phyloP scores from a whole-genome alignment of 2,329 filamentous ascomycete species.

The Colletotrichum kahawae region DNA sequence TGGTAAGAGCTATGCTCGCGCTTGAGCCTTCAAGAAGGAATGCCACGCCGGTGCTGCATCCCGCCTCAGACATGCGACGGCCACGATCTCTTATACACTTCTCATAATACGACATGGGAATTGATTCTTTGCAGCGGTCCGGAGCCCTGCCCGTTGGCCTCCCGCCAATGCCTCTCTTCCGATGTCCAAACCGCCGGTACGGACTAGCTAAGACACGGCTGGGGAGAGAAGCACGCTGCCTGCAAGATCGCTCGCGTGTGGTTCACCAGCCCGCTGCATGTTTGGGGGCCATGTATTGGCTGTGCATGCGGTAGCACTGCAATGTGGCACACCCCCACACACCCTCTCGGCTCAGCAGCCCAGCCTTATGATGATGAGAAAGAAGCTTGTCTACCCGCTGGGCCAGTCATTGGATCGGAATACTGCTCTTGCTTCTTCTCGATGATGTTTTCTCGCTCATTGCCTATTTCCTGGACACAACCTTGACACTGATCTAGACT shows the following conservation, averaged over 20 bases:
- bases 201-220: background rate
- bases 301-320: background rate
- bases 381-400: background rate
- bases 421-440: background rate
- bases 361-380: background rate
- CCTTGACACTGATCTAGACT: background rate
- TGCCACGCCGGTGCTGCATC: background rate
- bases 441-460: background rate
- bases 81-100: background rate
- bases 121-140: background rate
- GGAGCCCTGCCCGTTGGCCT: background rate
- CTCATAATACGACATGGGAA: background rate
- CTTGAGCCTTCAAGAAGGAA: background rate
- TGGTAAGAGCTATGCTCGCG: background rate
- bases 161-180: background rate
- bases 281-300: constrained; percentile 1
- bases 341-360: background rate
- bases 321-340: background rate
- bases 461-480: background rate
- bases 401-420: background rate
- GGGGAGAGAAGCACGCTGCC: background rate
- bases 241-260: background rate
- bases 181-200: background rate
- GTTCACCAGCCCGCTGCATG: background rate
- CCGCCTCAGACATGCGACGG: background rate